Conservation (phyloP, 148 eudicot species). For the Cornus florida region DNA sequence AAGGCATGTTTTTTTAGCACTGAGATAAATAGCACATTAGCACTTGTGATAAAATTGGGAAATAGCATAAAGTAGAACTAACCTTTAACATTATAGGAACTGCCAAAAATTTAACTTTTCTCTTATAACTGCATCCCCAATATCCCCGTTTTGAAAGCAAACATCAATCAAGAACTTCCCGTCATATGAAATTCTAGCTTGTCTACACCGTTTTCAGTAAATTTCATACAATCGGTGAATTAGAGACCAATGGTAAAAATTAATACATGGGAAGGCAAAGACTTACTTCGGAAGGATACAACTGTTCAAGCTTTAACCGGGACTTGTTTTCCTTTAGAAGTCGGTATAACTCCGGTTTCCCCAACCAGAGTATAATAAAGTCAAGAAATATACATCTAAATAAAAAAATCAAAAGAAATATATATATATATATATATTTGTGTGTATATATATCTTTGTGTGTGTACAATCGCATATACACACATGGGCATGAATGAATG, state of each 20-base stretch:
- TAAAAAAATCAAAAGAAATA: not conserved
- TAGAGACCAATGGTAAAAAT: not conserved
- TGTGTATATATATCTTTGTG: too few species aligned
- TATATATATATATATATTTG: not conserved
- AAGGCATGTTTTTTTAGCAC: too few species aligned
- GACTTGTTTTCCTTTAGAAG: slow-evolving; percentile 57
- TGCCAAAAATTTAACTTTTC: slow-evolving; percentile 62
- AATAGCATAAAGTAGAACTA: not conserved
- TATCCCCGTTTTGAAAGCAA: slow-evolving; percentile 55
- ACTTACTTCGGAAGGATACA: slow-evolving; percentile 73
- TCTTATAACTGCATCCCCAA: slow-evolving; percentile 34
- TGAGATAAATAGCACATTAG: too few species aligned
- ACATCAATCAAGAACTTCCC: slow-evolving; percentile 62
- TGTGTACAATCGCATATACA: too few species aligned
- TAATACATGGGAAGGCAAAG: not conserved
- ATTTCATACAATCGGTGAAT: not conserved
- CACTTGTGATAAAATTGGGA: too few species aligned
- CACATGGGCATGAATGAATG: not conserved
- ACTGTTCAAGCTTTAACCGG: slow-evolving; percentile 20
- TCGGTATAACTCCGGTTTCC: slow-evolving; percentile 43
- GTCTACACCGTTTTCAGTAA: slow-evolving; percentile 74
- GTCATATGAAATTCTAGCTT: slow-evolving; percentile 64
- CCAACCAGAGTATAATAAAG: slow-evolving; percentile 56
- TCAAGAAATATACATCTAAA: slow-evolving; percentile 52
- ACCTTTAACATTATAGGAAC: slow-evolving; percentile 92